These are phyloP conservation scores for Geranium incanum DNA, from an alignment of 441 rosid genomes.

Conservation along the genomic window DNA sequence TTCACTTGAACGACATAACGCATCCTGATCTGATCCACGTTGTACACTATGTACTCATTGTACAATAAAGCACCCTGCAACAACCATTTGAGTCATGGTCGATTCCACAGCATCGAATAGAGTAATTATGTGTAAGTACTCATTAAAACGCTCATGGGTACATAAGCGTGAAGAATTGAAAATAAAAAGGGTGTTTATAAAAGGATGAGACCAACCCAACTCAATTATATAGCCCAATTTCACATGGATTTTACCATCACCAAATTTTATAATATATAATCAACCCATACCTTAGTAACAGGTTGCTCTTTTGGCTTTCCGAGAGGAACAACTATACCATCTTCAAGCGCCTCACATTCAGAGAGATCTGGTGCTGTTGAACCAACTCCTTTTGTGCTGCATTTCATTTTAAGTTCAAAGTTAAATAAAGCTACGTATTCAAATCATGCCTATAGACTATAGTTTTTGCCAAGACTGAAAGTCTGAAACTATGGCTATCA, in stretches of 20 bases:
- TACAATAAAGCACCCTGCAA: constrained; percentile 55
- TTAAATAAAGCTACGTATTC: constrained; percentile 12
- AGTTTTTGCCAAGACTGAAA: background rate
- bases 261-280: background rate
- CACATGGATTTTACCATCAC: no score
- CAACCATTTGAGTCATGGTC: constrained; percentile 7
- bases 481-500: background rate
- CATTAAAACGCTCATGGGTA: background rate
- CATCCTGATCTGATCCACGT: constrained; percentile 77
- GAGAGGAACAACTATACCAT: constrained; percentile 59
- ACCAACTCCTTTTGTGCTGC: constrained; percentile 85
- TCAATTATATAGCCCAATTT: no score
- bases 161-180: no score
- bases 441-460: background rate
- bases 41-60: constrained; percentile 81
- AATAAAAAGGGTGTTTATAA: no score
- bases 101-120: background rate
- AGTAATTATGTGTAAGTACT: background rate
- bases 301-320: constrained; percentile 55
- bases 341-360: constrained; percentile 50
- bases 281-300: constrained; percentile 32
- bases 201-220: no score
- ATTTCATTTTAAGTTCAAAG: constrained; percentile 14
- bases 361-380: constrained; percentile 57
- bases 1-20: constrained; percentile 68